Conservation (phyloP, 305 asterid species). For the Vinca major region DNA sequence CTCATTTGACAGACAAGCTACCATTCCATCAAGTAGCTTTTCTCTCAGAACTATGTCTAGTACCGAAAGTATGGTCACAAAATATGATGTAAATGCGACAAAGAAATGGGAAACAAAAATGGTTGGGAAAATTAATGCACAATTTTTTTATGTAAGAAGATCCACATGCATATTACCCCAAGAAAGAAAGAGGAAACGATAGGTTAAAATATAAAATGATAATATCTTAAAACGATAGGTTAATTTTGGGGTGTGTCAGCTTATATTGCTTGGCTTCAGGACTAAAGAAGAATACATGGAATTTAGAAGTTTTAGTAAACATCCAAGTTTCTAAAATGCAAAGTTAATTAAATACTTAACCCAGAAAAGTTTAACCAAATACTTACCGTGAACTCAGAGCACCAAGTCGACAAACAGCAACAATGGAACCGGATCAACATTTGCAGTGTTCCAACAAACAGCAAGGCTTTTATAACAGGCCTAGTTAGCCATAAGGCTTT, state of each 20-base stretch:
- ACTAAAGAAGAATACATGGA: neutral
- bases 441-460: slow-evolving; percentile 62
- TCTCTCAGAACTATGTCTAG: neutral
- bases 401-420: slow-evolving; percentile 73
- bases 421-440: slow-evolving; percentile 81
- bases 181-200: neutral
- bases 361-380: slow-evolving; percentile 13
- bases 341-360: neutral
- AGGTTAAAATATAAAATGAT: no score
- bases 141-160: neutral
- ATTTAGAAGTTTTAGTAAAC: neutral
- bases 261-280: neutral
- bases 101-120: neutral
- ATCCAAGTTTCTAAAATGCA: neutral
- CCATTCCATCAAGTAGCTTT: neutral
- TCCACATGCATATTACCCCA: neutral
- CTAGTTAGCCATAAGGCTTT: no score
- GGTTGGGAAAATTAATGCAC: neutral
- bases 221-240: slow-evolving; percentile 5
- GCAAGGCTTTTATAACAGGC: no score
- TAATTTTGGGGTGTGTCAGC: neutral
- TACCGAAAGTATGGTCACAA: neutral
- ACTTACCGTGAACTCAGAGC: slow-evolving; percentile 91
- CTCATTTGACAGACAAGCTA: no score
- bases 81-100: neutral